Percentiles rank a stretch among this genome's conserved stretches.
These are phyloP conservation scores for Leccinellum rugosiceps DNA, from an alignment of 768 basidiomycete species.

Conservation along the genomic window DNA sequence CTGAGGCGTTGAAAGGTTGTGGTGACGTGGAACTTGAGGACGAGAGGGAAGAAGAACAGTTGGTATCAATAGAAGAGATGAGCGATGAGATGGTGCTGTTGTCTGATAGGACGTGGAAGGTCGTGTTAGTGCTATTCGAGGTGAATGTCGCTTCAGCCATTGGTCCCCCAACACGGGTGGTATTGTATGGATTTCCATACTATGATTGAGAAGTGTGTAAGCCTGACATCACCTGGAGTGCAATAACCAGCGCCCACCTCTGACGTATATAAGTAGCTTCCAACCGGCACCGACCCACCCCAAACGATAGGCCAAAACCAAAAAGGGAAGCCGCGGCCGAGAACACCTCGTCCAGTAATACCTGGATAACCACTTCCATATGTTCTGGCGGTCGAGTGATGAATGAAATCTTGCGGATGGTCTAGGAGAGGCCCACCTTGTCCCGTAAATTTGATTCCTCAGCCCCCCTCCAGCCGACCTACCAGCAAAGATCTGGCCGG, in stretches of 20 bases:
- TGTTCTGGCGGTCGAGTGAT: conserved; percentile 28
- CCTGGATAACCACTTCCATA: conserved; percentile 70
- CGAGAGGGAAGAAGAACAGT: conserved; percentile 41
- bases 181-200: conserved; percentile 46
- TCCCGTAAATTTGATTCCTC: conserved; percentile 43
- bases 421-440: conserved; percentile 31
- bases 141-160: conserved; percentile 37
- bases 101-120: conserved; percentile 48
- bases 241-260: conserved; percentile 35
- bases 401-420: neutral
- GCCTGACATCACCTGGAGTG: neutral
- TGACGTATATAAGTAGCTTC: conserved; percentile 34
- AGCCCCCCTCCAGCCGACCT: conserved; percentile 52
- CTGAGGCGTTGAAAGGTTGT: conserved; percentile 29
- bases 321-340: conserved; percentile 56
- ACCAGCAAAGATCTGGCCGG: conserved; percentile 45
- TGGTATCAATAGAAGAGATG: conserved; percentile 38
- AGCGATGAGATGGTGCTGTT: conserved; percentile 45
- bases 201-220: conserved; percentile 24
- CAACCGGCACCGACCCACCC: conserved; percentile 31
- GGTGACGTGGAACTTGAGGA: conserved; percentile 33
- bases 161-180: conserved; percentile 49
- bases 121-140: conserved; percentile 38
- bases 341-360: conserved; percentile 41
- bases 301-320: conserved; percentile 64